Conservation (phyloP, 1,284 basidiomycete genomes). For the Boletus subluridellus region DNA sequence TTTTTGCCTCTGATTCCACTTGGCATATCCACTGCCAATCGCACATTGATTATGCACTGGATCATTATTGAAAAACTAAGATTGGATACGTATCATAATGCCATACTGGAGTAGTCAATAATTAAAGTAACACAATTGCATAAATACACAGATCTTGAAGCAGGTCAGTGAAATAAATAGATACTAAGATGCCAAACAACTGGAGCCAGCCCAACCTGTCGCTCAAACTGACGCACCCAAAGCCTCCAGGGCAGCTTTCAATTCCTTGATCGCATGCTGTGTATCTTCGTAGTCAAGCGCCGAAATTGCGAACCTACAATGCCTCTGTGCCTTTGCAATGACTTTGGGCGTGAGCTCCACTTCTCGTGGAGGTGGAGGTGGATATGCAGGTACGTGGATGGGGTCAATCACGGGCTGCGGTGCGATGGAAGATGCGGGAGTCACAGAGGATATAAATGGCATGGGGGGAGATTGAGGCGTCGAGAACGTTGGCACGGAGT, state of each 20-base stretch:
- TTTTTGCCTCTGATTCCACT: not conserved
- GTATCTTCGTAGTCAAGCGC: conserved; percentile 90
- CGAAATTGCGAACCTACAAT: conserved; percentile 87
- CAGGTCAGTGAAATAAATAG: conserved; percentile 6
- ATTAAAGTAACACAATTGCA: not conserved
- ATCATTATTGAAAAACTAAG: conserved; percentile 2
- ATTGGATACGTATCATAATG: conserved; percentile 3
- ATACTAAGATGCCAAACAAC: not conserved
- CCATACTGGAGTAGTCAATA: not conserved
- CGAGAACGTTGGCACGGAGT: conserved; percentile 11
- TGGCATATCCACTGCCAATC: not conserved
- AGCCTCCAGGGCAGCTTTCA: conserved; percentile 68
- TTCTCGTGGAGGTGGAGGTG: conserved; percentile 35
- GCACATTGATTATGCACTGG: not conserved
- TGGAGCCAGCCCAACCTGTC: conserved; percentile 4
- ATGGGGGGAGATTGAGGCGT: conserved; percentile 18
- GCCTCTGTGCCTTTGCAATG: conserved; percentile 79
- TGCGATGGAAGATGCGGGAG: not conserved
- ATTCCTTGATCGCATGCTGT: conserved; percentile 76
- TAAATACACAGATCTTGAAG: conserved; percentile 3
- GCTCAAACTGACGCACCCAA: conserved; percentile 46
- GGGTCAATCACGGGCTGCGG: conserved; percentile 7
- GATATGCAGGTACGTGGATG: conserved; percentile 18
- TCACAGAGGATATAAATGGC: not conserved
- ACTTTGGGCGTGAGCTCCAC: conserved; percentile 59